Percentiles rank a stretch among this genome's conserved stretches.
Evolutionary conservation across 2,329 filamentous ascomycete species (phyloP).

Genomic region (Paraconiothyrium brasiliense): DNA sequence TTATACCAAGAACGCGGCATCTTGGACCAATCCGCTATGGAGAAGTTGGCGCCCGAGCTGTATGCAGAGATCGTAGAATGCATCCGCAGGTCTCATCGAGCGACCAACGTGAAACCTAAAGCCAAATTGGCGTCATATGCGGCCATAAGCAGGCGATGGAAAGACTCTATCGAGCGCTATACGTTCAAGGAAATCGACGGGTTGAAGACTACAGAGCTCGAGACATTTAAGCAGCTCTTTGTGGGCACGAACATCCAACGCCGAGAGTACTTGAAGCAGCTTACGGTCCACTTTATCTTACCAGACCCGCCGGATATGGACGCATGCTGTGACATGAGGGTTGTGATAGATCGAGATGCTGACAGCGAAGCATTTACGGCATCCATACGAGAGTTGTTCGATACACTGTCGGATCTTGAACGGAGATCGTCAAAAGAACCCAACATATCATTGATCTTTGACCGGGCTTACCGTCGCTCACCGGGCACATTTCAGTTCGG

Average conservation of each 20-base stretch:
- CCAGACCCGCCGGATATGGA: slow-evolving; percentile 2
- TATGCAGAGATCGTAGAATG: slow-evolving; percentile 16
- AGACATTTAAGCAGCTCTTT: slow-evolving; percentile 17
- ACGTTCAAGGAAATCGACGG: slow-evolving; percentile 14
- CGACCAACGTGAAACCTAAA: background rate
- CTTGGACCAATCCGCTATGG: background rate
- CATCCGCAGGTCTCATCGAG: background rate
- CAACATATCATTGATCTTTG: background rate
- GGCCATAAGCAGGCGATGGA: slow-evolving; percentile 17
- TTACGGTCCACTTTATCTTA: slow-evolving; percentile 14
- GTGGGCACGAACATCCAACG: slow-evolving; percentile 14
- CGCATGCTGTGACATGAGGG: slow-evolving; percentile 11
- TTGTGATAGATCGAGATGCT: slow-evolving; percentile 12
- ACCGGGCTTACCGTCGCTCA: background rate
- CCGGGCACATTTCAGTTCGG: background rate
- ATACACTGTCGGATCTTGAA: slow-evolving; percentile 10
- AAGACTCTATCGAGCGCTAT: slow-evolving; percentile 16
- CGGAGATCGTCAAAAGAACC: background rate
- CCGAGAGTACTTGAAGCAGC: background rate
- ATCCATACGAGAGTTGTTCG: slow-evolving; percentile 14
- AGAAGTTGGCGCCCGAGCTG: slow-evolving; percentile 14
- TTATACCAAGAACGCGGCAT: too few species aligned
- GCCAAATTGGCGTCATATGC: slow-evolving; percentile 11
- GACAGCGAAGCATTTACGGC: slow-evolving; percentile 15
- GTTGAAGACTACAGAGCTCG: slow-evolving; percentile 15